Evolutionary conservation across 208 protist genomes (phyloP), one percentile per base, ranked within the genome.

Genomic region (Wallacemonas sp.): DNA sequence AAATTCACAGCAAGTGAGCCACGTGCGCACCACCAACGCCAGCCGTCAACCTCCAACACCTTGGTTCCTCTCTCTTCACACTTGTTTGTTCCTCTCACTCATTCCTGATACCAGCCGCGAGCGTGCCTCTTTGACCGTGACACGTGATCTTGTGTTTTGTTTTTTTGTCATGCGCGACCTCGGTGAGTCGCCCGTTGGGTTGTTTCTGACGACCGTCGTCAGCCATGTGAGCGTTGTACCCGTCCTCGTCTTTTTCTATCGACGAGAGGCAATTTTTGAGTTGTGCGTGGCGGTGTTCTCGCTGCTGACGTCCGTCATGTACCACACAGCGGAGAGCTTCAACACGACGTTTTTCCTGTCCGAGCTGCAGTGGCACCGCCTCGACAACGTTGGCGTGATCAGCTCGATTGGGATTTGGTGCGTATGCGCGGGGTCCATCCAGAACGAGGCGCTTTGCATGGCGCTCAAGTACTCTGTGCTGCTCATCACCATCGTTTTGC

Each of bases 381-480:
- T 95, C 1, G 86, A 93, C 67, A 95, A 95, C 60, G 68, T 95
- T 32, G 71, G 69, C 23, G 76, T 81, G 11, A 66, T 93, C 41
- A 60, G 75, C 27, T 66, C 68, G 6, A 43, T 90, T 2, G 84
- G 85, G 2, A 76, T 85, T 29, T 81, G 80, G 76, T 78, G 61
- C 38, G 69, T 87, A 0, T 88, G 73, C 48, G 47, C 81, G 8
- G 75, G 72, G 56, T 64, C 68, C 41, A 62, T 92, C 27, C 39
- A 43, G 2, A 76, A 78, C 60, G 65, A 56, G 14, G 43, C 76
- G 1, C 41, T 88, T 38, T 78, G 89, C 24, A 76, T 67, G 26
- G 38, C 39, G 30, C 61, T 61, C 56, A 90, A 90, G 56, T 93
- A 85, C 56, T 61, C 74, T 19, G 77, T 69, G 21, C 14, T 95